These are phyloP conservation scores for Rhynchospora pubera DNA, from an alignment of 176 grass and related monocot species.

Conservation along the genomic window DNA sequence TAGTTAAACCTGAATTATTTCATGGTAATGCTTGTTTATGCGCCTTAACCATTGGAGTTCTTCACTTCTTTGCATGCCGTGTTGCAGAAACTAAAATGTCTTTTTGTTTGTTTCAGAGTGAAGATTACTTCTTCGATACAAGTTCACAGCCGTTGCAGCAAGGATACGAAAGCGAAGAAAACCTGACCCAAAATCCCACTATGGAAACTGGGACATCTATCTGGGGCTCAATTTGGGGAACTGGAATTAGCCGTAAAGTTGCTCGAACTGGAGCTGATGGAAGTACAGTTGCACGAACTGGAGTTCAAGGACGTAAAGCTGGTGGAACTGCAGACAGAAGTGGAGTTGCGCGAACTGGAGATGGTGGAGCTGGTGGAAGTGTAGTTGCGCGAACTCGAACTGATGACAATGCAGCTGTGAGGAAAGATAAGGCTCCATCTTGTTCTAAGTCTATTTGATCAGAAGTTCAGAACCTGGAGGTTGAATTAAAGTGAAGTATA, in stretches of 20 bases:
- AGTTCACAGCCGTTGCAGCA: background rate
- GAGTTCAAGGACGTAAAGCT: background rate
- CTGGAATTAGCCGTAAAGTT: background rate
- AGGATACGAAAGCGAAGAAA: background rate
- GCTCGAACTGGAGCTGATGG: too few relatives aligned
- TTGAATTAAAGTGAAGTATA: background rate
- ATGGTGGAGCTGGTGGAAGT: background rate
- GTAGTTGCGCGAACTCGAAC: background rate
- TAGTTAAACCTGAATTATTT: background rate
- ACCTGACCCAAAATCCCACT: background rate
- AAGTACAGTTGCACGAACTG: background rate
- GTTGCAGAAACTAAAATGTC: background rate
- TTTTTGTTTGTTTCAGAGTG: background rate
- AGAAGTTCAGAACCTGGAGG: background rate
- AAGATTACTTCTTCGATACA: background rate
- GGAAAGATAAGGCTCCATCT: background rate
- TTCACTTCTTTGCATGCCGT: background rate
- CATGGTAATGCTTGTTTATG: background rate
- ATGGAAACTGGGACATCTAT: too few relatives aligned
- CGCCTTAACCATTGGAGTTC: background rate
- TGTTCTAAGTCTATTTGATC: too few relatives aligned
- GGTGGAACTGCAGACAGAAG: constrained; percentile 1
- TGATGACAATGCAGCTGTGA: background rate
- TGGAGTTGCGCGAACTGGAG: background rate
- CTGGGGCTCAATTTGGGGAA: background rate